A percentile compares a stretch with the other conserved stretches of the same genome.
Evolutionary conservation across 1,284 basidiomycete species (phyloP).

Genomic region (Fomes fomentarius): DNA sequence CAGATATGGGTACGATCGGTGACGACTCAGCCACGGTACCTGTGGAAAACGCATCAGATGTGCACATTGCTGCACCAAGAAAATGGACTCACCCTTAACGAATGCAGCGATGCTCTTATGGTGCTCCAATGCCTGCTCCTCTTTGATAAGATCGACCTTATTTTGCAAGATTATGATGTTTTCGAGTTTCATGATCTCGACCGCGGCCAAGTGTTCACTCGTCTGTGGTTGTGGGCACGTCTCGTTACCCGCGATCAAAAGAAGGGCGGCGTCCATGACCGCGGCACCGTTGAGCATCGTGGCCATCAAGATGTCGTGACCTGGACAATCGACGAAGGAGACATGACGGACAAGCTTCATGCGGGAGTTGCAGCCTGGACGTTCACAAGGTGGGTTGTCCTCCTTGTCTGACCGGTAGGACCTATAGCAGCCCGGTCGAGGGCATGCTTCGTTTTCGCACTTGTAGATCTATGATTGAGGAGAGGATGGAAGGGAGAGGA

Average conservation of each 20-base stretch:
- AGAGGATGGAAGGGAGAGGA: not conserved
- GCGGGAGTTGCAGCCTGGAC: constrained; percentile 86
- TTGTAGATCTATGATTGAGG: constrained; percentile 84
- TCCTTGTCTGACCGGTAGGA: constrained; percentile 93
- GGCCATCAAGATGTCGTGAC: constrained; percentile 96
- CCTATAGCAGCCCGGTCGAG: constrained; percentile 91
- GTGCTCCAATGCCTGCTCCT: constrained; percentile 89
- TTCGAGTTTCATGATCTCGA: constrained; percentile 99
- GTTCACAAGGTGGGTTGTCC: constrained; percentile 90
- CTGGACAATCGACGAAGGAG: constrained; percentile 96
- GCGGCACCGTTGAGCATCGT: constrained; percentile 99
- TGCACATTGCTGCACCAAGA: not conserved
- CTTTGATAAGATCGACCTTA: constrained; percentile 96
- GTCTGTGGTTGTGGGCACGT: constrained; percentile 99
- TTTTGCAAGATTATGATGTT: constrained; percentile 99
- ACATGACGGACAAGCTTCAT: constrained; percentile 95
- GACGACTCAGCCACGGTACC: constrained; percentile 97
- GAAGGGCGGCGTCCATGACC: constrained; percentile 97
- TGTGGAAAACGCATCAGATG: constrained; percentile 31
- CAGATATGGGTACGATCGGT: constrained; percentile 98
- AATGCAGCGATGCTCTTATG: constrained; percentile 92
- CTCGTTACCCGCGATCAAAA: constrained; percentile 97
- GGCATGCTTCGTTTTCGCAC: constrained; percentile 93
- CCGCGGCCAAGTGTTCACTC: constrained; percentile 97
- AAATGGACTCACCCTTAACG: constrained; percentile 74